Conservation (phyloP, 148 eudicot genomes). For the Simmondsia chinensis region DNA sequence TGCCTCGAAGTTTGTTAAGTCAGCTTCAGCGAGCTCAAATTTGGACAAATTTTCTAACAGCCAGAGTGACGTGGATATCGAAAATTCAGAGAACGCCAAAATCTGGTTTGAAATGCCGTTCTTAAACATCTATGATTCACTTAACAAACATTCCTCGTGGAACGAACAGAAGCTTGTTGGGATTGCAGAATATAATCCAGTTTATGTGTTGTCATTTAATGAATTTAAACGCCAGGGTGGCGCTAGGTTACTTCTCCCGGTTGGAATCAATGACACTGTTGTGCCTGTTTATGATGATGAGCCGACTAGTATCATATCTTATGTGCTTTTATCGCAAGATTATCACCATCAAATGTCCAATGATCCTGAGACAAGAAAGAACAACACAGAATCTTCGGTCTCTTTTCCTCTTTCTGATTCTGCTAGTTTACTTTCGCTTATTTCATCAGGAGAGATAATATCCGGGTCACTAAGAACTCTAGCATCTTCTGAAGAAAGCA, state of each 20-base stretch:
- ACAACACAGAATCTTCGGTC: slow-evolving; percentile 28
- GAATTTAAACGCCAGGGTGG: slow-evolving; percentile 61
- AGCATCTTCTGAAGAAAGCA: slow-evolving; percentile 58
- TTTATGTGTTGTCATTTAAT: slow-evolving; percentile 58
- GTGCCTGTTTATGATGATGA: slow-evolving; percentile 88
- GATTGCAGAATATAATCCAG: slow-evolving; percentile 61
- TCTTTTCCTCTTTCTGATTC: slow-evolving; percentile 40
- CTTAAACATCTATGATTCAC: slow-evolving; percentile 44
- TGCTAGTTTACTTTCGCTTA: slow-evolving; percentile 22
- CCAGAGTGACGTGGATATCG: too few species aligned
- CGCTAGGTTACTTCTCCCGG: slow-evolving; percentile 61
- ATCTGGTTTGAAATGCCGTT: slow-evolving; percentile 73
- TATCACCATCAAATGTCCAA: slow-evolving; percentile 57
- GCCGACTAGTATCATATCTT: slow-evolving; percentile 75
- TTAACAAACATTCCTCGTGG: slow-evolving; percentile 38
- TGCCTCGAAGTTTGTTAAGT: too few species aligned
- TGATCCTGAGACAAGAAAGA: slow-evolving; percentile 40
- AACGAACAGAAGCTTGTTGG: slow-evolving; percentile 55
- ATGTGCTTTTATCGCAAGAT: slow-evolving; percentile 55
- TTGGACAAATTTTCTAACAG: too few species aligned
- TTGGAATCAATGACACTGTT: slow-evolving; percentile 56
- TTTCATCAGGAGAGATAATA: slow-evolving; percentile 43
- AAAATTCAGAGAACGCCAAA: slow-evolving; percentile 36
- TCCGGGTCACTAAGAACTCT: slow-evolving; percentile 53
- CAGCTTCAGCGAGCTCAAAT: too few species aligned